Evolutionary conservation across 2,329 filamentous ascomycete species (phyloP), one percentile per base, ranked within the genome.

Genomic region (Fusarium subglutinans): DNA sequence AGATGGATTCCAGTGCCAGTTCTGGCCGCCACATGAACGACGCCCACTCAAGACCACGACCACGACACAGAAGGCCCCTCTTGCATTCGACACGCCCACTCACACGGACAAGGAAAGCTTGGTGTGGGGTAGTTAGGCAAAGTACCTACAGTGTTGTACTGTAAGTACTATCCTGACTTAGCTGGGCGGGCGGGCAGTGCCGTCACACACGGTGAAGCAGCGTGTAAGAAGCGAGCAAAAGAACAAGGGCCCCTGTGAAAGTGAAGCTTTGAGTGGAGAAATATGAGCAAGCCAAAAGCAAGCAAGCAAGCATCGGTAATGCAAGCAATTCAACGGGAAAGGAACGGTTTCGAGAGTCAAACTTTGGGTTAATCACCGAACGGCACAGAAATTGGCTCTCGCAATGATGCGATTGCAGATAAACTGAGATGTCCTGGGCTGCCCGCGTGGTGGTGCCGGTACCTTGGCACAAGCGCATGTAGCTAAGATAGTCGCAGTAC

Each of bases 1-100:
- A 78, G 77, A 68, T 68, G 65, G 65, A 78, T 78, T 78, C 77
- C 77, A 78, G 77, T 79, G 62, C 69, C 69, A 73, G 61, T 55
- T 73, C 43, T 70, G 75, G 73, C 76, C 76, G 76, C 77, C 77
- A 78, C 77, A 74, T 71, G 72, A 76, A 75, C 65, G 63, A 77
- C 73, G 66, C 64, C 74, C 63, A 55, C 73, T 66, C 75, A 69
- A 69, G 71, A 74, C 47, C 64, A 75, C 53, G 38, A 71, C 69
- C 75, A 74, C 68, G 71, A 72, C 47, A 63, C 60, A 63, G 64
- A 58, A 57, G 68, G 67, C 71, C 72, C 72, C 72, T 72, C 72
- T 69, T 55, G 24, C 51, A 54, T 54, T 28, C 35, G 33, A 40
- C 51, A 57, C 48, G 65, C 72, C 72, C 76, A 76, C 76, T 77